These are phyloP conservation scores for Aureobasidium sp. DNA, from an alignment of 2,329 filamentous ascomycete genomes.

Conservation along the genomic window DNA sequence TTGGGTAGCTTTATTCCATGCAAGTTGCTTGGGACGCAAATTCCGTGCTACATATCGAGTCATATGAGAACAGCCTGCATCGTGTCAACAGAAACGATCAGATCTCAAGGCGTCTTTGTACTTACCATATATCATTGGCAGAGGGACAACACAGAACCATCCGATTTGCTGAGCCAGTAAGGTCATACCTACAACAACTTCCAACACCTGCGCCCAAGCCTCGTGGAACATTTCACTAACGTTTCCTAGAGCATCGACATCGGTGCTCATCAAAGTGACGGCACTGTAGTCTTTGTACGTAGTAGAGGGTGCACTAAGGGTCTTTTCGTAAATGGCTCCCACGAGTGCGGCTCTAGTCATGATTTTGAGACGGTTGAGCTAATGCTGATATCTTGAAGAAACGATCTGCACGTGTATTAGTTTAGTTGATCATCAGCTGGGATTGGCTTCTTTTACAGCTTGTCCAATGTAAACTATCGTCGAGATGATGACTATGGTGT, in stretches of 20 bases:
- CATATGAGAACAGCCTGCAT: slow-evolving; percentile 10
- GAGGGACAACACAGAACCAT: slow-evolving; percentile 11
- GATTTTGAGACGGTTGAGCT: neutral
- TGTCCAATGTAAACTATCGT: neutral
- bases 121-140: slow-evolving; percentile 10
- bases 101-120: neutral
- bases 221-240: slow-evolving; percentile 14
- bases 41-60: slow-evolving; percentile 11
- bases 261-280: slow-evolving; percentile 4
- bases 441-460: neutral
- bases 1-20: slow-evolving; percentile 14
- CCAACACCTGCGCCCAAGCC: slow-evolving; percentile 10
- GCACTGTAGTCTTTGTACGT: slow-evolving; percentile 1
- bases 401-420: neutral
- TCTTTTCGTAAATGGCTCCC: neutral
- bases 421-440: too few relatives aligned
- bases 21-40: slow-evolving; percentile 7
- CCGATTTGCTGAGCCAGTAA: slow-evolving; percentile 11
- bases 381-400: neutral
- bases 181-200: slow-evolving; percentile 6
- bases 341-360: neutral
- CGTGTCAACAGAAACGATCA: neutral
- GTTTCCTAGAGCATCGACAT: slow-evolving; percentile 5
- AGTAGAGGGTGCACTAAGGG: neutral
- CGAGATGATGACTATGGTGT: neutral